Evolutionary conservation across 352 stramenopile species (phyloP).

Genomic region (Phytophthora rubi): DNA sequence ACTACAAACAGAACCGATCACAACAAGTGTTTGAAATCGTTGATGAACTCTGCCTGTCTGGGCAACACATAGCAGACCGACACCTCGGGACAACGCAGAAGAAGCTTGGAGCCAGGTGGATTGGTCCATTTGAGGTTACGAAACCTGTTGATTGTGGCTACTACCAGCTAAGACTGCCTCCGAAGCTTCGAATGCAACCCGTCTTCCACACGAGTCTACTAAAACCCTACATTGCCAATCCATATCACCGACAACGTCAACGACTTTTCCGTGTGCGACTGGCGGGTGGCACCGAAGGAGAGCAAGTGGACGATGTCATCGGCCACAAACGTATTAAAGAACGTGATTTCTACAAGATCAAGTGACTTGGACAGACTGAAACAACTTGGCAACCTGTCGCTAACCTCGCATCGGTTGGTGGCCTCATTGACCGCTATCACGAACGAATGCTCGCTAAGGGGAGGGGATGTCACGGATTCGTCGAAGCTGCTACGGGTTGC

Average conservation of each 20-base stretch:
- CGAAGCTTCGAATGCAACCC: background rate
- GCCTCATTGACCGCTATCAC: conserved; percentile 1
- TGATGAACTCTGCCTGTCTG: conserved; percentile 1
- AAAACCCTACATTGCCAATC: too few relatives aligned
- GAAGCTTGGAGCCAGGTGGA: conserved; percentile 2
- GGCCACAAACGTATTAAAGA: background rate
- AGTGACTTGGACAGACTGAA: conserved; percentile 1
- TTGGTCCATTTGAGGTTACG: background rate
- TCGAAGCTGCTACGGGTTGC: background rate
- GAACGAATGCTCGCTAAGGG: background rate
- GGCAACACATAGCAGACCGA: conserved; percentile 6
- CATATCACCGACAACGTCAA: too few relatives aligned
- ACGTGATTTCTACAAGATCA: background rate
- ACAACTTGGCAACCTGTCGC: conserved; percentile 1
- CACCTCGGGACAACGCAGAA: conserved; percentile 13
- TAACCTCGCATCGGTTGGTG: background rate
- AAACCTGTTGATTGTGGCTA: conserved; percentile 2
- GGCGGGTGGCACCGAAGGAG: conserved; percentile 1
- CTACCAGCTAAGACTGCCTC: conserved; percentile 8
- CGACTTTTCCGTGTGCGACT: background rate
- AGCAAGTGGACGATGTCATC: conserved; percentile 13
- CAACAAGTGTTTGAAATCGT: conserved; percentile 1
- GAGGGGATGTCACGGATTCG: conserved; percentile 7
- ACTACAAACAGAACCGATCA: conserved; percentile 3
- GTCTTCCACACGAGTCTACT: background rate